Conservation (phyloP, 768 basidiomycete species). For the Scleroderma citrinum region DNA sequence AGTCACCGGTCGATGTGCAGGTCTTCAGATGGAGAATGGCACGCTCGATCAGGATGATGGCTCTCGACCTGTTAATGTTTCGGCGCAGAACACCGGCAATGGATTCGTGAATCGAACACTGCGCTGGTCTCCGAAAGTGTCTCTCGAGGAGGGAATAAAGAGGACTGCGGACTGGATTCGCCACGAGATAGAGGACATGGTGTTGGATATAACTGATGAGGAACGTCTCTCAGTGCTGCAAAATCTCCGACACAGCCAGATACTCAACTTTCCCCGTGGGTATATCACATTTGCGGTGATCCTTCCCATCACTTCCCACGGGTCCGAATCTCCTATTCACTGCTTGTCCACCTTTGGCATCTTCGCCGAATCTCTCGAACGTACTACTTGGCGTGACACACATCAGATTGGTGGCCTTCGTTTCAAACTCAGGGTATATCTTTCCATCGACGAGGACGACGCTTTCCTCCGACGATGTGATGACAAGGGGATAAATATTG, state of each 20-base stretch:
- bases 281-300: slow-evolving; percentile 44
- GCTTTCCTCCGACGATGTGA: slow-evolving; percentile 27
- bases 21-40: slow-evolving; percentile 23
- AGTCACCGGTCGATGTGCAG: slow-evolving; percentile 33
- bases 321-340: slow-evolving; percentile 24
- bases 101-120: slow-evolving; percentile 25
- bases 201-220: slow-evolving; percentile 3
- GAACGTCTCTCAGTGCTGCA: slow-evolving; percentile 15
- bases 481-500: slow-evolving; percentile 20
- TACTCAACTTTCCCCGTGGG: slow-evolving; percentile 32
- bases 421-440: slow-evolving; percentile 38
- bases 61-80: slow-evolving; percentile 40
- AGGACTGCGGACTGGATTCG: slow-evolving; percentile 45
- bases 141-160: slow-evolving; percentile 43
- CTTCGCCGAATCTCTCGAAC: slow-evolving; percentile 40
- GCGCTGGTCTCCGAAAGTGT: slow-evolving; percentile 37
- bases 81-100: slow-evolving; percentile 49
- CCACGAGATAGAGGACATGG: slow-evolving; percentile 27
- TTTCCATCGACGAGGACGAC: slow-evolving; percentile 50
- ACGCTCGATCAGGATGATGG: slow-evolving; percentile 20
- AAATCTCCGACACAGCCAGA: slow-evolving; percentile 29
- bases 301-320: slow-evolving; percentile 53
- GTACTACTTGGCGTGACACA: slow-evolving; percentile 43
- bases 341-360: slow-evolving; percentile 37
- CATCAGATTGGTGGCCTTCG: slow-evolving; percentile 23